A percentile compares a stretch with the other conserved stretches of the same genome.
Evolutionary conservation across 2,329 filamentous ascomycete species (phyloP).

Genomic region (Calonectria naviculata): DNA sequence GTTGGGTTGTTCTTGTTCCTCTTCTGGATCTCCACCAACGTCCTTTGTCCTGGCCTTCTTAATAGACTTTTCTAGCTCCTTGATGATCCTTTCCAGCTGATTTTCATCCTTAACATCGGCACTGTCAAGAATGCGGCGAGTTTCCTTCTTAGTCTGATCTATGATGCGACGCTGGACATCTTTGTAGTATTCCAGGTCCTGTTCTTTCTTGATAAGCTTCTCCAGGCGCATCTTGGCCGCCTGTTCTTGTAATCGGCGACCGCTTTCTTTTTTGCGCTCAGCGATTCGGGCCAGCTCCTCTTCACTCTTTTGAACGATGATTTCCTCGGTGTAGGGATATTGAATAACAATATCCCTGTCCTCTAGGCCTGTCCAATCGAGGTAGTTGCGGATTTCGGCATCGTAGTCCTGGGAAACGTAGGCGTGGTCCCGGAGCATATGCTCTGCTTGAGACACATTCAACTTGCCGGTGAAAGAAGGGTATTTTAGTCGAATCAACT

Average conservation of each 20-base stretch:
- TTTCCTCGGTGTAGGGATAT: slow-evolving; percentile 92
- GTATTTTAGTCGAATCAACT: slow-evolving; percentile 91
- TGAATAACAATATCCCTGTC: slow-evolving; percentile 91
- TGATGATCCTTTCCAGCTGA: slow-evolving; percentile 84
- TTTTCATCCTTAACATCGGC: slow-evolving; percentile 94
- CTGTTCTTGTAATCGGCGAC: slow-evolving; percentile 90
- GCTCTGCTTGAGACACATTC: slow-evolving; percentile 86
- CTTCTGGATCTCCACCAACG: slow-evolving; percentile 82
- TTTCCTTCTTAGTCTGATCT: slow-evolving; percentile 90
- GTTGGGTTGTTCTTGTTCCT: slow-evolving; percentile 83
- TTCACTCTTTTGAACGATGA: slow-evolving; percentile 90
- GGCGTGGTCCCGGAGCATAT: slow-evolving; percentile 88
- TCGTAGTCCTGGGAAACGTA: slow-evolving; percentile 90
- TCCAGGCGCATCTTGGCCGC: slow-evolving; percentile 97
- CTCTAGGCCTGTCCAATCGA: slow-evolving; percentile 94
- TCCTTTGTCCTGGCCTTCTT: slow-evolving; percentile 93
- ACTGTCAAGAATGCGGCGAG: slow-evolving; percentile 83
- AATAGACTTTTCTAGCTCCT: slow-evolving; percentile 91
- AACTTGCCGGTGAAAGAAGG: slow-evolving; percentile 89
- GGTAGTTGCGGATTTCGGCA: slow-evolving; percentile 76
- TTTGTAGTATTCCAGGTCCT: slow-evolving; percentile 94
- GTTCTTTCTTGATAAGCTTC: slow-evolving; percentile 94
- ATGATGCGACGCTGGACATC: slow-evolving; percentile 79
- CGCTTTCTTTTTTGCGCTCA: slow-evolving; percentile 95
- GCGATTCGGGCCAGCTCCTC: slow-evolving; percentile 92